Conservation (phyloP, 2,329 filamentous ascomycete genomes). For the Fusarium sp. region DNA sequence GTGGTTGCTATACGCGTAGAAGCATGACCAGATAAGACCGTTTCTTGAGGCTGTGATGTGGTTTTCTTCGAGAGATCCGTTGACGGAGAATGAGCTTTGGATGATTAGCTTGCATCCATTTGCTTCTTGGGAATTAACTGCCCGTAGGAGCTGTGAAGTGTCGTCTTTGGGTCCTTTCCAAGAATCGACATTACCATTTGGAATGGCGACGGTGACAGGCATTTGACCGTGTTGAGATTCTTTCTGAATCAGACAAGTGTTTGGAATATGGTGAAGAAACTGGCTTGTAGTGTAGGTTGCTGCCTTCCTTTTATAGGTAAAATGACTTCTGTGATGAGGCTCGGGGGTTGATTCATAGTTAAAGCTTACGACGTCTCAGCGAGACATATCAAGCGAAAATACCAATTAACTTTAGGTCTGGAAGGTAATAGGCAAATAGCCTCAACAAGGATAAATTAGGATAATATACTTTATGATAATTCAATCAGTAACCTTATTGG, state of each 20-base stretch:
- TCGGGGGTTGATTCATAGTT: neutral
- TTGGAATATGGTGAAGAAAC: rapidly evolving
- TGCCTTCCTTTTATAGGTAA: rapidly evolving
- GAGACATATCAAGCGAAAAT: no score
- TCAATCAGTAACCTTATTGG: no score
- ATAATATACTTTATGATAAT: no score
- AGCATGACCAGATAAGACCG: neutral
- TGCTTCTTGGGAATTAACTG: neutral
- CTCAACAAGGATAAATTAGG: no score
- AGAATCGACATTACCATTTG: neutral
- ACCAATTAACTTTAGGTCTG: no score
- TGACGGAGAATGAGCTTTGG: neutral
- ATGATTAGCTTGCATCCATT: neutral
- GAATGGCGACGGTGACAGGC: neutral
- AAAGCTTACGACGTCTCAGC: no score
- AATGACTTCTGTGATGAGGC: rapidly evolving
- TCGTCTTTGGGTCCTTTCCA: neutral
- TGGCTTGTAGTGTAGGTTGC: rapidly evolving
- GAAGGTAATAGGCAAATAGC: no score
- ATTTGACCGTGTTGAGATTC: rapidly evolving
- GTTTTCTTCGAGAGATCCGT: neutral
- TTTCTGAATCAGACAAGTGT: rapidly evolving
- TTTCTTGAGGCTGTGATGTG: neutral
- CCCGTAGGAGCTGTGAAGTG: neutral
- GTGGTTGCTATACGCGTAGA: neutral